Base-by-base conservation (phyloP, 73 alveolate species). In the Paramecium octaurelia region DNA sequence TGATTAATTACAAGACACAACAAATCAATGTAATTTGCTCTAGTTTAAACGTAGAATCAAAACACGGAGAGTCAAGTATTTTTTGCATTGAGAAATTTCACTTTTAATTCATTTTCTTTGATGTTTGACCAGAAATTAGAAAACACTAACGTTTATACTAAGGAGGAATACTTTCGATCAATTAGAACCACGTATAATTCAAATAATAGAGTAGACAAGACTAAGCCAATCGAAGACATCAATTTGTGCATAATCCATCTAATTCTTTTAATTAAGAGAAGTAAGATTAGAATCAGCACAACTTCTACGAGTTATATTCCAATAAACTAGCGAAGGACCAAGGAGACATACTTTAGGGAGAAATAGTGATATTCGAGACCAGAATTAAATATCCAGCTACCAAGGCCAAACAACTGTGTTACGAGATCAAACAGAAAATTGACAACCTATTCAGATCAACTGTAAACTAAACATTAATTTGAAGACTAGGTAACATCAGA, bases 21-120 rank as follows among this genome's bases (percentile, higher is more conserved):
- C 48, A 80, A 44, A 80, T 80, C 3, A 80, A 80, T 80, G 91
- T 80, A 80, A 42, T 40, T n/a, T 18, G 24, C 3, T 43, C 3
- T 35, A 24, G 8, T 11, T 40, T 80, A 0, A 54, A 54, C 18
- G 5, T 73, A 80, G 91, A 80, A 80, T 48, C 36, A 80, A 80
- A 80, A 48, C 29, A 31, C 70, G 6, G 91, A 80, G 54, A 80
- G 57, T 80, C 34, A 80, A 80, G 91, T 80, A 46, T 80, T 80
- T 43, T 80, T 80, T 80, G 91, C 91, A 21, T 48, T 80, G 10
- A 80, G 73, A 44, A 80, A 80, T 46, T 80, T 80, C 29, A 80
- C 91, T 24, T 80, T 80, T 46, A 80, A 80, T 80, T 80, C 91
- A 23, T 80, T 80, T 46, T 80, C 91, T 18, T 80, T 24, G 20